Evolutionary conservation across 176 grass and related monocot genomes (phyloP), one percentile per base, ranked within the genome.

Genomic region (Phragmites australis): DNA sequence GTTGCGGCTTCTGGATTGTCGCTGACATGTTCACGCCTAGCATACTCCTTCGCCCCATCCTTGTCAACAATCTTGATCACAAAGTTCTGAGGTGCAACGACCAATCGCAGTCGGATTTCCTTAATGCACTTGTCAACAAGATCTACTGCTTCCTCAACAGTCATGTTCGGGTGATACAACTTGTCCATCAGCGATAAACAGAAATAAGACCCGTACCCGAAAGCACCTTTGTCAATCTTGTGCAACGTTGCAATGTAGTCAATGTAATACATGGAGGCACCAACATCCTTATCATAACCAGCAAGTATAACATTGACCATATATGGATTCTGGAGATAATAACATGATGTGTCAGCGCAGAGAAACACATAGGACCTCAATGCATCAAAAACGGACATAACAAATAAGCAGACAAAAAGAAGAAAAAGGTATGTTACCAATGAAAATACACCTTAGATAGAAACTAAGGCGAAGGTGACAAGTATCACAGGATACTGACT

Each of bases 161-260:
- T 88, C 93, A 99, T 99, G 60, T 90, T 82, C 2, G 88, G 86
- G 9, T 12, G 92, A 77, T 95, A 99, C 37, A 87, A 25, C 15
- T 93, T 85, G 75, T 95, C 92, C 96, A 99, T 99, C 82, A 99
- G 79, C 0, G 96, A 87, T 31, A 95, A 74, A 39, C 85, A 83
- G 55, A 99, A 99, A 41, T 94, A 95, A 0, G 88, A 95, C 6
- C 84, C 96, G 0, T 91, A 99, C 7, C 96, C 96, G 32, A 99
- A 99, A 59, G 88, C 96, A 0, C 96, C 96, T 16, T 99, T 99
- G 22, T 95, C 96, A 27, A 99, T 89, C 57, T 99, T 99, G 84
- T 99, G 96, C 3, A 99, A 22, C 1, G 96, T 99, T 10, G 90
- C 88, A 25, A 95, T 99, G 76, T 95, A 99, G 76, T 95, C 96